Evolutionary conservation across 495 filamentous ascomycete species (phyloP), one percentile per base, ranked within the genome.

Genomic region (Parathielavia appendiculata): DNA sequence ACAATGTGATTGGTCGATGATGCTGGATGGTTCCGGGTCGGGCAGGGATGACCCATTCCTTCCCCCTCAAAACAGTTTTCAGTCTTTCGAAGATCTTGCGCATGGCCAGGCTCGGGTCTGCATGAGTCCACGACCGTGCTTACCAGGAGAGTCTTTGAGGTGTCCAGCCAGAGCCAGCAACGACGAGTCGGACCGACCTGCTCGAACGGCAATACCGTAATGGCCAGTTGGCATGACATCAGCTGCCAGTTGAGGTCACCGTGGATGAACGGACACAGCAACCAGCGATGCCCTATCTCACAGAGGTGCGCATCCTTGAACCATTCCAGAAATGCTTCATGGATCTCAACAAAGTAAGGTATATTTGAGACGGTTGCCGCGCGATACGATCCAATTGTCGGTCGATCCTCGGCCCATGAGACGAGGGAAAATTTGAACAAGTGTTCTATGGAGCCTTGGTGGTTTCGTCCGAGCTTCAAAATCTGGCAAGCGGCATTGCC

Each of bases 1-100:
- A n/a, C n/a, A n/a, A n/a, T n/a, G n/a, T 50, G 44, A 57, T 57
- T 57, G 54, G 54, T 13, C 30, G 35, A 34, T 9, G 19, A 1
- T 4, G 53, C 43, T 43, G 1, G 30, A 20, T 13, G 1, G 32
- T 39, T 38, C 53, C 41, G 1, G 22, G 45, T 54, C 30, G 10
- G 52, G 52, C 34, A 26, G 26, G 53, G 43, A 4, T 10, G 5
- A 5, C n/a, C 4, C 22, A 17, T 1, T 5, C 22, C 41, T 40
- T 11, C 38, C 38, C 16, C 38, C 38, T 40, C 14, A n/a, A n/a
- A n/a, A n/a, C n/a, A n/a, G n/a, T n/a, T n/a, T n/a, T n/a, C n/a
- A n/a, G n/a, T n/a, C n/a, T n/a, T n/a, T n/a, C n/a, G n/a, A n/a
- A n/a, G n/a, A n/a, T n/a, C n/a, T n/a, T n/a, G n/a, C n/a, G n/a